phyloP scores from a whole-genome alignment of 2,329 filamentous ascomycete genomes.

The Pseudogymnoascus destructans region DNA sequence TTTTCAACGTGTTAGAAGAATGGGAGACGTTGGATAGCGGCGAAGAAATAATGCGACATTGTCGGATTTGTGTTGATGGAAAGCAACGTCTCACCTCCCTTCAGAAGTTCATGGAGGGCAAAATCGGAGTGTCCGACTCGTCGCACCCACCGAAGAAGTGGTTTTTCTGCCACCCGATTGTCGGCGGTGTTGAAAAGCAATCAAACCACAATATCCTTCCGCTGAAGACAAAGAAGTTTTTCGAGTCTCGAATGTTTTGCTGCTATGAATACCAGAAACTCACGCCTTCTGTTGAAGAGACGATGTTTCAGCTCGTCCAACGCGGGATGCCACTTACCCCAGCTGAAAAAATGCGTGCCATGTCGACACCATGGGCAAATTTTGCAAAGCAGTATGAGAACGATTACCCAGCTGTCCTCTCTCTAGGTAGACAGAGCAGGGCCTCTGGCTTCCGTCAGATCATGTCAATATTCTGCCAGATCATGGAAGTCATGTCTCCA shows the following conservation, averaged over 20 bases:
- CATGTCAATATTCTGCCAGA: constrained; percentile 27
- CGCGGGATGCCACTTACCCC: constrained; percentile 32
- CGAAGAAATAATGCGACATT: constrained; percentile 16
- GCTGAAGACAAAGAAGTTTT: constrained; percentile 26
- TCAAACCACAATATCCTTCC: constrained; percentile 27
- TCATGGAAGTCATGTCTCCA: constrained; percentile 21
- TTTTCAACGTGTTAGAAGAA: constrained; percentile 29
- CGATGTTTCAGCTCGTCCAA: constrained; percentile 35
- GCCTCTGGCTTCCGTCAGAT: constrained; percentile 26
- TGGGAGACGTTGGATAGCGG: constrained; percentile 12
- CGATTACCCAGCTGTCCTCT: constrained; percentile 28
- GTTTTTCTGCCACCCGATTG: constrained; percentile 24
- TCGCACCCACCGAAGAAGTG: constrained; percentile 29
- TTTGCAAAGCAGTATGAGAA: constrained; percentile 31
- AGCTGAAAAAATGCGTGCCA: constrained; percentile 35
- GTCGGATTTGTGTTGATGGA: constrained; percentile 33
- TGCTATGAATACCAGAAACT: constrained; percentile 32
- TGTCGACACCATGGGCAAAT: constrained; percentile 33
- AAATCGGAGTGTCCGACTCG: constrained; percentile 32
- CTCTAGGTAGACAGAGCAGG: constrained; percentile 21
- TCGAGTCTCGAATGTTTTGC: constrained; percentile 30
- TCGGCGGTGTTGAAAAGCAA: constrained; percentile 17
- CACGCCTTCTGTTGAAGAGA: constrained; percentile 31
- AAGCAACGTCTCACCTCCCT: constrained; percentile 36
- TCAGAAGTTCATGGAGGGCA: constrained; percentile 31